Percentiles rank a stretch among this genome's conserved stretches.
Evolutionary conservation across 805 yeast species (phyloP).

Genomic region (Candida koratica): DNA sequence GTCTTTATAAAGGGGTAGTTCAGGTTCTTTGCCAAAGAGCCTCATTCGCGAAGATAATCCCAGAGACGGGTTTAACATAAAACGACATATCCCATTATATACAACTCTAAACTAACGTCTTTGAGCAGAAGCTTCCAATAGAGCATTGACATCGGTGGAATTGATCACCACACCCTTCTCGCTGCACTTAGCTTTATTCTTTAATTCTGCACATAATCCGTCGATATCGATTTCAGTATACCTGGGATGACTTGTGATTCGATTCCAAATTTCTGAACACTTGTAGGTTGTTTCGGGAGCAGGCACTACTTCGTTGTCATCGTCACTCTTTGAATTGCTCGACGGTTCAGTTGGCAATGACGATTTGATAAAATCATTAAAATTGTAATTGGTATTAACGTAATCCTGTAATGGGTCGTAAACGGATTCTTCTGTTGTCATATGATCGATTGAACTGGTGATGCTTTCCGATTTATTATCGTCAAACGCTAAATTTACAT

Average conservation of each 20-base stretch:
- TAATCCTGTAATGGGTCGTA: conserved; percentile 49
- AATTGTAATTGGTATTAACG: conserved; percentile 30
- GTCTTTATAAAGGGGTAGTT: conserved; percentile 34
- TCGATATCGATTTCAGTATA: conserved; percentile 93
- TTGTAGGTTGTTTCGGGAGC: conserved; percentile 56
- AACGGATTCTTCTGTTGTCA: conserved; percentile 54
- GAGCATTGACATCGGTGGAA: conserved; percentile 67
- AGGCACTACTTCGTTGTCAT: conserved; percentile 56
- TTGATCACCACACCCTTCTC: conserved; percentile 88
- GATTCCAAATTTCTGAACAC: conserved; percentile 95
- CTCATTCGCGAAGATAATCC: conserved; percentile 3
- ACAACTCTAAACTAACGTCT: conserved; percentile 10
- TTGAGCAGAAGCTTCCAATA: conserved; percentile 34
- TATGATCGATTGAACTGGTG: conserved; percentile 37
- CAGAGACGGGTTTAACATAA: background rate
- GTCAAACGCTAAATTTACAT: conserved; percentile 50
- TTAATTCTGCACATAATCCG: conserved; percentile 84
- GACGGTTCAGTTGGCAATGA: conserved; percentile 25
- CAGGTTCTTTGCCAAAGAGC: conserved; percentile 9
- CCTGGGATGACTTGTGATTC: conserved; percentile 89
- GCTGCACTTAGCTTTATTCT: conserved; percentile 90
- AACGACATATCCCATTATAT: conserved; percentile 5
- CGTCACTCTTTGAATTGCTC: conserved; percentile 1
- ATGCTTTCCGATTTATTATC: conserved; percentile 16
- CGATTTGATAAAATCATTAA: conserved; percentile 36